Evolutionary conservation across 495 filamentous ascomycete genomes (phyloP).

Genomic region (Aspergillus saccharolyticus): DNA sequence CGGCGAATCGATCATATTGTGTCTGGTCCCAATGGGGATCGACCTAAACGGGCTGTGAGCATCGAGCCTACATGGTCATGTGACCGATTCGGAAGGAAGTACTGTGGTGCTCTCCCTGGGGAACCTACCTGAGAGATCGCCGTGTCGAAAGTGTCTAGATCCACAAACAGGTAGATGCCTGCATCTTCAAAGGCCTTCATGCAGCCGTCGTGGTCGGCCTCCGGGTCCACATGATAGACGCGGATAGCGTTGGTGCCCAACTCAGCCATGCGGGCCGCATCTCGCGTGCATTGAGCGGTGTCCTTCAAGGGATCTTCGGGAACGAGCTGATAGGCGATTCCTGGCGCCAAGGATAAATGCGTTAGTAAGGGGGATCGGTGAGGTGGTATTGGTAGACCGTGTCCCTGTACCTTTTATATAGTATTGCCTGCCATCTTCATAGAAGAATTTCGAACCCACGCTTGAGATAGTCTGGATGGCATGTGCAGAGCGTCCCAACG

Average conservation of each 20-base stretch:
- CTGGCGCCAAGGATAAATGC: constrained; percentile 28
- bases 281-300: constrained; percentile 69
- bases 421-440: constrained; percentile 68
- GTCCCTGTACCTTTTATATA: constrained; percentile 64
- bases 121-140: constrained; percentile 64
- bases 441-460: constrained; percentile 83
- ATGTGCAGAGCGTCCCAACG: constrained; percentile 22
- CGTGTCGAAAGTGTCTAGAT: constrained; percentile 79
- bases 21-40: constrained; percentile 62
- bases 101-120: constrained; percentile 1
- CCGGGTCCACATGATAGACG: constrained; percentile 79
- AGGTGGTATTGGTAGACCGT: background rate
- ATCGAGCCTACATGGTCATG: background rate
- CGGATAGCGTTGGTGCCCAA: constrained; percentile 81
- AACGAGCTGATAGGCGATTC: constrained; percentile 66
- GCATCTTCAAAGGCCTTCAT: constrained; percentile 63
- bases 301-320: constrained; percentile 71
- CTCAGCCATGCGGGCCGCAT: constrained; percentile 72
- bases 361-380: constrained; percentile 9
- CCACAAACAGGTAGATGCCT: constrained; percentile 77
- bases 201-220: constrained; percentile 65
- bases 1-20: constrained; percentile 59
- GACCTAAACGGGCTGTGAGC: constrained; percentile 17
- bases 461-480: constrained; percentile 56
- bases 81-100: constrained; percentile 1